Evolutionary conservation across 2,329 filamentous ascomycete genomes (phyloP).

Genomic region (Verticillium dahliae): DNA sequence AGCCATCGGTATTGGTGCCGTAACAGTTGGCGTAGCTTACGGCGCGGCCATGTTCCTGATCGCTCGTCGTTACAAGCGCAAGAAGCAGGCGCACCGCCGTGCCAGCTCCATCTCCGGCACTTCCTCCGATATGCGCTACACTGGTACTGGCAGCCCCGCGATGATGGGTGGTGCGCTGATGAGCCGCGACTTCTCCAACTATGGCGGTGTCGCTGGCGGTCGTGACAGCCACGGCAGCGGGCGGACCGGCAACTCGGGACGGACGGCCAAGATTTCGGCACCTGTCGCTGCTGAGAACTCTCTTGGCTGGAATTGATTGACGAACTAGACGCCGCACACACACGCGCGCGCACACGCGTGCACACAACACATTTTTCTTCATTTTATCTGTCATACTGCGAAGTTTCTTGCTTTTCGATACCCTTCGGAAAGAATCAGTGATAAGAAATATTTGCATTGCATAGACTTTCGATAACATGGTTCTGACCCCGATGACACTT

Average conservation of each 20-base stretch:
- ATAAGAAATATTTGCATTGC: conserved; percentile 6
- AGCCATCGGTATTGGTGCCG: conserved; percentile 69
- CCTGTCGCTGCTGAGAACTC: conserved; percentile 93
- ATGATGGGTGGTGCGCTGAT: conserved; percentile 66
- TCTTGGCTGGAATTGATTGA: conserved; percentile 80
- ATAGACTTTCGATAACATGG: neutral
- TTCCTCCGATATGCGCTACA: conserved; percentile 48
- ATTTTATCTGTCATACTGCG: conserved; percentile 2
- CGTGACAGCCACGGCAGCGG: conserved; percentile 63
- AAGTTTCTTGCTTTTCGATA: conserved; percentile 11
- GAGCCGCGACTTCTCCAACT: conserved; percentile 49
- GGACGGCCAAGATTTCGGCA: conserved; percentile 69
- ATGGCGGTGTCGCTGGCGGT: conserved; percentile 42
- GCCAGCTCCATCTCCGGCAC: conserved; percentile 63
- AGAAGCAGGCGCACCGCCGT: conserved; percentile 70
- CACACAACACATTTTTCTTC: conserved; percentile 1
- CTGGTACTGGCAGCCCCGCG: conserved; percentile 42
- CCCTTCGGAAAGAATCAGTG: conserved; percentile 11
- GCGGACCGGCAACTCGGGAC: conserved; percentile 45
- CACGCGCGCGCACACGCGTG: neutral
- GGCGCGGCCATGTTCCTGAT: conserved; percentile 93
- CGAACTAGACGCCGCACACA: conserved; percentile 20
- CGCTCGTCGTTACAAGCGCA: conserved; percentile 83
- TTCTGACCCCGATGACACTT: neutral
- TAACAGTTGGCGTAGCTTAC: conserved; percentile 76